Base-by-base conservation (phyloP, 2,329 filamentous ascomycete species). In the Mariannaea sp. region DNA sequence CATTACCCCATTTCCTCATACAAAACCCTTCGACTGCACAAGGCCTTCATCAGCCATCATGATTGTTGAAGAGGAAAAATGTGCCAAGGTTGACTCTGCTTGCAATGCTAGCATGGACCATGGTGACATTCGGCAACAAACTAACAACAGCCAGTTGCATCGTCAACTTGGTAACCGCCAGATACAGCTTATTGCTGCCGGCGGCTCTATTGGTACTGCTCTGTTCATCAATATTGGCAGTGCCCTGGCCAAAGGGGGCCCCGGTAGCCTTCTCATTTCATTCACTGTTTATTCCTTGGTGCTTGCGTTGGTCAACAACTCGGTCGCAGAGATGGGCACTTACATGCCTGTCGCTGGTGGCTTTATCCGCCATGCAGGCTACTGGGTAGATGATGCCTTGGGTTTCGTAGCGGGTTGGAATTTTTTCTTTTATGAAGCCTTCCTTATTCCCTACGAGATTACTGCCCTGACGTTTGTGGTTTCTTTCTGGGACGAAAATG, bases 371-470 rank as follows among this genome's bases (percentile, higher is more conserved):
- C 20, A 32, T 14, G 41, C 41, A 2, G 41, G 27, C 3, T 22
- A 32, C n/a, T 44, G 41, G 41, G 41, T 44, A 4, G 41, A 44
- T 12, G 17, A 19, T 10, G 27, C 41, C 3, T 22, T 44, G 13
- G 29, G 41, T 7, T 32, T 38, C 22, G 33, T 49, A 36, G 27
- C n/a, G 3, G 45, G 45, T 7, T 32, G 14, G n/a, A 49, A 42
- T 10, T 42, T 42, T 30, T 42, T 49, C 9, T 12, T 26, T 3
- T 49, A 49, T 20, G 17, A 49, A 33, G 36, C 19, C 4, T 13
- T 41, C 2, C 19, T 29, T 4, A 33, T 43, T 10, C 47, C 47
- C 12, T 49, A 42, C 7, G 47, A 49, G 13, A 49, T 49, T 2
- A 36, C 47, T 2, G 47, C 47, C 2, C 12, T 49, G 4, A 42